Evolutionary conservation across 345 rosid genomes (phyloP).

Genomic region (Citropsis articulata): DNA sequence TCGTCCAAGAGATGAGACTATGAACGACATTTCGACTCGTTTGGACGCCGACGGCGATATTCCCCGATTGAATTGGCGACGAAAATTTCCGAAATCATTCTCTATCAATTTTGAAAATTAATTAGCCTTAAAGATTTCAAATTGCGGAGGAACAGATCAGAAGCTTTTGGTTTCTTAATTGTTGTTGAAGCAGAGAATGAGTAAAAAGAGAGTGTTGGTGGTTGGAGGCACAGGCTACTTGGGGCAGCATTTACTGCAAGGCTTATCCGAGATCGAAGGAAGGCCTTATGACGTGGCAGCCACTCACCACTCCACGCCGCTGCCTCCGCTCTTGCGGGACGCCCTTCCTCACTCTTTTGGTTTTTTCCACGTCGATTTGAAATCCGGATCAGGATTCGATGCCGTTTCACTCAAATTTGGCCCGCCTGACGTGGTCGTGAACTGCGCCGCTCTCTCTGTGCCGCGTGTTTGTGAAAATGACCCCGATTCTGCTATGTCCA

Average conservation of each 20-base stretch:
- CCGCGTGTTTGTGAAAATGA: constrained; percentile 84
- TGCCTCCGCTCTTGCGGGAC: constrained; percentile 46
- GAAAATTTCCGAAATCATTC: not conserved
- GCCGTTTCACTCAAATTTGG: constrained; percentile 56
- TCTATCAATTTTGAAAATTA: too few relatives aligned
- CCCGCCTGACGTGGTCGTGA: constrained; percentile 82
- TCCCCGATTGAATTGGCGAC: not conserved
- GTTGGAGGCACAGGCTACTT: constrained; percentile 91
- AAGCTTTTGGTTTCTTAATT: not conserved
- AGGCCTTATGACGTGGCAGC: constrained; percentile 52
- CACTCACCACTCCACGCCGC: constrained; percentile 56
- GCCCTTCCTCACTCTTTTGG: constrained; percentile 46
- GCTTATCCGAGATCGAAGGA: constrained; percentile 31
- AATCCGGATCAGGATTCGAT: constrained; percentile 53
- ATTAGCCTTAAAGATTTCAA: not conserved
- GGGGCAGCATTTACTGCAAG: constrained; percentile 83
- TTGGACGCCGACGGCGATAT: not conserved
- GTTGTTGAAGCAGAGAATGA: constrained; percentile 22
- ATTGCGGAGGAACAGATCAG: not conserved
- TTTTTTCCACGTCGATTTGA: constrained; percentile 63
- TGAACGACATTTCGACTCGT: not conserved
- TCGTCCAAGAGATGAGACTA: not conserved
- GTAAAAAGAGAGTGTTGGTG: constrained; percentile 55
- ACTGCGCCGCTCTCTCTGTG: constrained; percentile 84
- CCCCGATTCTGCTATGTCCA: constrained; percentile 63